phyloP scores from a whole-genome alignment of 2,329 filamentous ascomycete genomes.

The Fusarium abutilonis region DNA sequence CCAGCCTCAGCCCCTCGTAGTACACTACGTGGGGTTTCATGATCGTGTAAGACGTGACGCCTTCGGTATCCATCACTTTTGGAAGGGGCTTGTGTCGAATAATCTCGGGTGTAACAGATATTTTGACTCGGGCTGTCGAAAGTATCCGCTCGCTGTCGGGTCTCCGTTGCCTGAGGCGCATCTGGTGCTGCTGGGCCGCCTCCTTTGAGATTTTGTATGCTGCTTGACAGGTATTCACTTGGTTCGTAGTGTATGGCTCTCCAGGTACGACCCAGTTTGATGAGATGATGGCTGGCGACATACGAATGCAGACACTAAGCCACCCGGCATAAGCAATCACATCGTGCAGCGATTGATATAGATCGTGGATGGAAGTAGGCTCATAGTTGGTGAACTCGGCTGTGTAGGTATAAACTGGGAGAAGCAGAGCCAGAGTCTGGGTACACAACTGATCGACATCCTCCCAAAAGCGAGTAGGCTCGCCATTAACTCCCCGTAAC shows the following conservation, averaged over 20 bases:
- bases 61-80: conserved; percentile 9
- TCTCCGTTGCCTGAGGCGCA: neutral
- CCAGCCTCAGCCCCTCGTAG: conserved; percentile 42
- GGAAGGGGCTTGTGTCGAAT: conserved; percentile 32
- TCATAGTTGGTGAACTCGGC: conserved; percentile 18
- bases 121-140: conserved; percentile 46
- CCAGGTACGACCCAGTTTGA: conserved; percentile 47
- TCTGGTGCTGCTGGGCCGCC: conserved; percentile 13
- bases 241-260: conserved; percentile 35
- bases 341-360: conserved; percentile 45
- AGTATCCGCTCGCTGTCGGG: neutral
- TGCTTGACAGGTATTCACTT: conserved; percentile 38
- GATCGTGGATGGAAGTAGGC: conserved; percentile 6
- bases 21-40: conserved; percentile 45
- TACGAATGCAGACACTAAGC: conserved; percentile 44
- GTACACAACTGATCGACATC: conserved; percentile 45
- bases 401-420: conserved; percentile 40
- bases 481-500: conserved; percentile 30
- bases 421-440: conserved; percentile 39
- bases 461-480: conserved; percentile 46
- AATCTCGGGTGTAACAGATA: conserved; percentile 46
- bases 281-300: conserved; percentile 40
- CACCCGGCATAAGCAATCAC: conserved; percentile 47
- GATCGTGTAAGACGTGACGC: conserved; percentile 37
- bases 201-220: conserved; percentile 30